Percentiles rank a stretch among this genome's conserved stretches.
Conservation (phyloP, 2,329 filamentous ascomycete species). For the Biscogniauxia mediterranea region DNA sequence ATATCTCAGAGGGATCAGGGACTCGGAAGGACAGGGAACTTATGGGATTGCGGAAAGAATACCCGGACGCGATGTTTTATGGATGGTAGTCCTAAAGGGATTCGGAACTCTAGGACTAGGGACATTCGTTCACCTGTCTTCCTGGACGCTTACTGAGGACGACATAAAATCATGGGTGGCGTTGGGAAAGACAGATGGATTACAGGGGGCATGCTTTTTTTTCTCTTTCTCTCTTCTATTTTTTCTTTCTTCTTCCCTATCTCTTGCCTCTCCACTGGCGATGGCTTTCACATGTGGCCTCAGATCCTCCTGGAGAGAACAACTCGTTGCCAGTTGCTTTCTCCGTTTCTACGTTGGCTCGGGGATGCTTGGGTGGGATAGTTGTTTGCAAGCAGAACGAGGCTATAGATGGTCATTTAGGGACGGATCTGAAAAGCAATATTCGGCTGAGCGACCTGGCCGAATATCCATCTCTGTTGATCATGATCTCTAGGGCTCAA, state of each 20-base stretch:
- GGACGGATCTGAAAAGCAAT: slow-evolving; percentile 2
- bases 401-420: slow-evolving; percentile 5
- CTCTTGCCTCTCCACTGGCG: slow-evolving; percentile 13
- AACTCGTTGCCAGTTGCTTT: slow-evolving; percentile 22
- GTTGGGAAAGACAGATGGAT: slow-evolving; percentile 31
- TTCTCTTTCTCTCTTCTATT: slow-evolving; percentile 7
- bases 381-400: slow-evolving; percentile 23
- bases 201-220: slow-evolving; percentile 26
- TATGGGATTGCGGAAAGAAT: slow-evolving; percentile 30
- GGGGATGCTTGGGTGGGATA: slow-evolving; percentile 23
- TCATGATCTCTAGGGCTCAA: neutral
- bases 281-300: slow-evolving; percentile 24
- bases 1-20: slow-evolving; percentile 30
- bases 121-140: slow-evolving; percentile 19
- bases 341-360: slow-evolving; percentile 19
- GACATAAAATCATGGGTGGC: slow-evolving; percentile 29
- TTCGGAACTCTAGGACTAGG: slow-evolving; percentile 16
- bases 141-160: slow-evolving; percentile 17
- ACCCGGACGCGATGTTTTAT: slow-evolving; percentile 30
- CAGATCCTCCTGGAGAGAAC: slow-evolving; percentile 24
- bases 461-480: neutral
- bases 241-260: slow-evolving; percentile 6
- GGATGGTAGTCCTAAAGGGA: slow-evolving; percentile 23
- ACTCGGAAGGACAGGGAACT: slow-evolving; percentile 20
- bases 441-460: neutral